Evolutionary conservation across 2,329 filamentous ascomycete genomes (phyloP).

Genomic region (Colletotrichum graminicola): DNA sequence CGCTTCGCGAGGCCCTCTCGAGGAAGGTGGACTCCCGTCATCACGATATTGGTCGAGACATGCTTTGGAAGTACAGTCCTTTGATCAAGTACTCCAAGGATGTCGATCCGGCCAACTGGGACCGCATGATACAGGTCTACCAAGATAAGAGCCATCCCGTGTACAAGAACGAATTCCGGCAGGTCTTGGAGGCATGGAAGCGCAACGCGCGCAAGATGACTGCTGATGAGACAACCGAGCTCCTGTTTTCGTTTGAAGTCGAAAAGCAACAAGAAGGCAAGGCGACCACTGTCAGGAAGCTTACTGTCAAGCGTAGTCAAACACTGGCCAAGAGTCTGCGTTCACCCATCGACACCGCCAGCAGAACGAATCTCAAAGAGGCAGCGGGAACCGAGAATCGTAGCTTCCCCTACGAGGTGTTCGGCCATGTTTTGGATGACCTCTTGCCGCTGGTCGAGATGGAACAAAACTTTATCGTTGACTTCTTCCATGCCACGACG

Average conservation of each 20-base stretch:
- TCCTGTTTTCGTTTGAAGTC: slow-evolving; percentile 86
- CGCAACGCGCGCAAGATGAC: slow-evolving; percentile 79
- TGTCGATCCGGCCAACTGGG: slow-evolving; percentile 85
- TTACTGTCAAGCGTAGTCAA: slow-evolving; percentile 94
- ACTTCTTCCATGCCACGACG: slow-evolving; percentile 95
- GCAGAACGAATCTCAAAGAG: slow-evolving; percentile 66
- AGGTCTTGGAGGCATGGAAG: slow-evolving; percentile 83
- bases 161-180: slow-evolving; percentile 86
- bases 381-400: slow-evolving; percentile 69
- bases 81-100: slow-evolving; percentile 90
- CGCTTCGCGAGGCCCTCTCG: slow-evolving; percentile 69
- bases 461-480: slow-evolving; percentile 97
- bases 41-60: slow-evolving; percentile 77
- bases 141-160: slow-evolving; percentile 80
- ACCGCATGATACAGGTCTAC: slow-evolving; percentile 82
- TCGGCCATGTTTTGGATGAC: slow-evolving; percentile 83
- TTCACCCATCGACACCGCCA: slow-evolving; percentile 73
- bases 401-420: slow-evolving; percentile 83
- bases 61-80: slow-evolving; percentile 89
- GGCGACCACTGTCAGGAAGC: slow-evolving; percentile 82
- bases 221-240: slow-evolving; percentile 78
- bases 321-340: slow-evolving; percentile 82
- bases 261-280: slow-evolving; percentile 89
- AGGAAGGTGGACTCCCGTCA: slow-evolving; percentile 78
- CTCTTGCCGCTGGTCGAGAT: slow-evolving; percentile 86